A percentile compares a stretch with the other conserved stretches of the same genome.
These are phyloP conservation scores for Hirschfeldia incana DNA, from an alignment of 345 rosid species.

Conservation along the genomic window DNA sequence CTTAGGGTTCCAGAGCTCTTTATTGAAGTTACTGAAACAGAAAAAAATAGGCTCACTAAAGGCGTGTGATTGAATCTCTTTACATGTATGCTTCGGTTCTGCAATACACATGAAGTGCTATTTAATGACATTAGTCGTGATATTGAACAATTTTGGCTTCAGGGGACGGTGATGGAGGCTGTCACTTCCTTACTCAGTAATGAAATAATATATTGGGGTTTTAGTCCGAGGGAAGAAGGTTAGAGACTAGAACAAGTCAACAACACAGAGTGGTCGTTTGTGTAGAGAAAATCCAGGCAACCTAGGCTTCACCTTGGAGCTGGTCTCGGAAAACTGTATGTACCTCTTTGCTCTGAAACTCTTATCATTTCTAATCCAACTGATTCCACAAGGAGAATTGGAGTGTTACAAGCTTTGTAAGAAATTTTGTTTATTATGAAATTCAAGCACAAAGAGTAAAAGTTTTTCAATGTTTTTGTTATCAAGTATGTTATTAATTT, in stretches of 20 bases:
- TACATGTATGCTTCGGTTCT: neutral
- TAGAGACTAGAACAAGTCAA: slow-evolving; percentile 52
- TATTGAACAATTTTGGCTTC: slow-evolving; percentile 22
- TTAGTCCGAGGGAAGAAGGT: slow-evolving; percentile 83
- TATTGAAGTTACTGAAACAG: slow-evolving; percentile 80
- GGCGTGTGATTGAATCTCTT: slow-evolving; percentile 46
- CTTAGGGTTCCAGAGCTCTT: slow-evolving; percentile 85
- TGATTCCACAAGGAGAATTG: slow-evolving; percentile 25
- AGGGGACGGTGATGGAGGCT: slow-evolving; percentile 82
- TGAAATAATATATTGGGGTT: slow-evolving; percentile 62
- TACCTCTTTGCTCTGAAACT: slow-evolving; percentile 49
- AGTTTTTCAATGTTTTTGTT: neutral
- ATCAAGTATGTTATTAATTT: neutral
- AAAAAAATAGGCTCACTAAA: slow-evolving; percentile 78
- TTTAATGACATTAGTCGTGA: neutral
- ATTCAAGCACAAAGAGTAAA: neutral
- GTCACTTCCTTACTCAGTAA: slow-evolving; percentile 74
- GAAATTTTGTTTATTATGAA: neutral
- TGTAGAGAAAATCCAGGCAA: too few relatives aligned
- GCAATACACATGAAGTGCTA: slow-evolving; percentile 4
- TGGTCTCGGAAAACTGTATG: slow-evolving; percentile 37
- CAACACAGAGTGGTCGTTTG: slow-evolving; percentile 72
- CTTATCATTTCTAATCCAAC: slow-evolving; percentile 41
- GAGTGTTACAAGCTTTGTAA: neutral
- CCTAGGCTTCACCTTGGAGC: slow-evolving; percentile 89